Base-by-base conservation (phyloP, 257 asterid species). In the Oldenlandia corymbosa region DNA sequence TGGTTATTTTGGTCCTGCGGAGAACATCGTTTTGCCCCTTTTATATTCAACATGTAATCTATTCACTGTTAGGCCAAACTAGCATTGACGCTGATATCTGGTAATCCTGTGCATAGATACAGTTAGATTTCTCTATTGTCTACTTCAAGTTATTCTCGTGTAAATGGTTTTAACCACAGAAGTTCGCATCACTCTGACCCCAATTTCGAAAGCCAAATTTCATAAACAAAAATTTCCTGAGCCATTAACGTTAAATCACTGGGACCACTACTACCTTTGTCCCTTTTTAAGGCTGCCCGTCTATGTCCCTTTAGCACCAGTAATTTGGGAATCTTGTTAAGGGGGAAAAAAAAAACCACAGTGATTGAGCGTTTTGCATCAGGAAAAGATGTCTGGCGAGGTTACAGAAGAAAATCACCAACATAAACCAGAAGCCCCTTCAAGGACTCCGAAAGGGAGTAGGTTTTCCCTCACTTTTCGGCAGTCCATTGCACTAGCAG, bases 351-450 rank as follows among this genome's bases (percentile, higher is more conserved):
- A 31, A 17, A 32, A 43, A 37, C n/a, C 45, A 56, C 2, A 60
- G 51, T 23, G 18, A 27, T 30, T 14, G 6, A 18, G 24, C 34
- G 18, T 61, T n/a, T 20, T 6, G 24, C 17, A 34, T 14, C 47
- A 18, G 26, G 10, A 14, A 60, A 81, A 43, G 34, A 86, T 87
- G 94, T 80, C 95, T 5, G 91, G 88, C 45, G 89, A 83, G 7
- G 78, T 85, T 11, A 84, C 83, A 32, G 78, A 75, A 36, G 73
- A 60, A 24, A 58, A 27, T 43, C n/a, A 52, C 72, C 71, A 60
- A 55, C 43, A 76, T 52, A 52, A 73, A 41, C 64, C 70, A 46
- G 71, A 51, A 17, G 69, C 37, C 21, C 36, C 54, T 28, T 34
- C 0, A 50, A 42, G 1, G 30, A 20, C 41, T 5, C 43, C 41